Percentiles rank a stretch among this genome's conserved stretches.
phyloP scores from a whole-genome alignment of 1,139 yeast genomes.

The Meyerozyma elateridarum region DNA sequence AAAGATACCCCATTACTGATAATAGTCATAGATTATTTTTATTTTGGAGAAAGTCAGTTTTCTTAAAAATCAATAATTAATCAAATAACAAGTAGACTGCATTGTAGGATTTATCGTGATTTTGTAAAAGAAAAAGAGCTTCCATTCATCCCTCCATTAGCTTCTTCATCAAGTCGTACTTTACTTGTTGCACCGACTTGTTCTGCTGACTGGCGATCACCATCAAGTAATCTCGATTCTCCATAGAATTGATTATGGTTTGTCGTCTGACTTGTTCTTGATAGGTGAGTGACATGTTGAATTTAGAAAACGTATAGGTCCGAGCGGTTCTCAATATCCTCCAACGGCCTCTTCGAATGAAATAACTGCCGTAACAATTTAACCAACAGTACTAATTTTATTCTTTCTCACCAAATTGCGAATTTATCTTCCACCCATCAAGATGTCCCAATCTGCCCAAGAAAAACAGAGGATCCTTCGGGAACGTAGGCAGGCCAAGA shows the following conservation, averaged over 20 bases:
- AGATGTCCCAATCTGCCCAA: constrained; percentile 43
- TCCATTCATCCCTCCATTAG: constrained; percentile 4
- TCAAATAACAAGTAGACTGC: no score
- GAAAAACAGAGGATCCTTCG: constrained; percentile 60
- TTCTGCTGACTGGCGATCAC: constrained; percentile 42
- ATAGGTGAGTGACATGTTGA: constrained; percentile 23
- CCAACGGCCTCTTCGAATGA: background rate
- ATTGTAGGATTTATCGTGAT: no score
- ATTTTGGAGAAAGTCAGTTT: no score
- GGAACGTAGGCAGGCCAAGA: constrained; percentile 68
- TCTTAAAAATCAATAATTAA: no score
- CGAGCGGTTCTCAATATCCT: background rate
- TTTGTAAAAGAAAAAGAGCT: no score
- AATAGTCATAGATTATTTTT: no score
- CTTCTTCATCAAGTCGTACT: constrained; percentile 30
- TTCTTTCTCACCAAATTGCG: constrained; percentile 6
- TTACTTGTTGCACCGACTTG: constrained; percentile 41
- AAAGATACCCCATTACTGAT: no score
- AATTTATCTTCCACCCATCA: constrained; percentile 11
- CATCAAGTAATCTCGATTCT: constrained; percentile 39
- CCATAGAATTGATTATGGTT: constrained; percentile 37
- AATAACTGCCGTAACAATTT: background rate
- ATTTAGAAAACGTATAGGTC: no score
- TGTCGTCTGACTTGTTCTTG: constrained; percentile 39
- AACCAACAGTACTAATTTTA: constrained; percentile 1